Evolutionary conservation across 176 grass and related monocot genomes (phyloP), one percentile per base, ranked within the genome.

Genomic region (Carex pumila): DNA sequence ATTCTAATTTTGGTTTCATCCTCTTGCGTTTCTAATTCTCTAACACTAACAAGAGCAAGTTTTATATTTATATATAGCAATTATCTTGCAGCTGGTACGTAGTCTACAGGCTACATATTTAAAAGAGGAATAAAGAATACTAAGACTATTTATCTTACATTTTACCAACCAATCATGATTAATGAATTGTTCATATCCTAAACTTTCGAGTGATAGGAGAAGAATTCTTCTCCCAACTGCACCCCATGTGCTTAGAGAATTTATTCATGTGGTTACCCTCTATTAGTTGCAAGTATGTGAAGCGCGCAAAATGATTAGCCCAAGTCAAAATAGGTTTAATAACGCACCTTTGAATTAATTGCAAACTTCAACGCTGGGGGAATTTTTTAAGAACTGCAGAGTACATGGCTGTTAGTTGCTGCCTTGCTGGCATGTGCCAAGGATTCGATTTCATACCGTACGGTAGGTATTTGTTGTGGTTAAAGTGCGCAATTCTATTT

Each of bases 321-420:
- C 0, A n/a, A 52, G 80, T 83, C 80, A 83, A 83, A 83, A 45
- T 31, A 0, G 39, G 63, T 50, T 83, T 81, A 81, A 81, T 43
- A 47, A 81, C 7, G 36, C 43, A 81, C 8, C 31, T 8, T 81
- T 19, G 29, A 39, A 81, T 81, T 54, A 64, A 83, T 83, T 83
- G 9, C 34, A 41, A 49, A 17, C 10, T 82, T 83, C 80, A 83
- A 83, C 61, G n/a, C 43, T 68, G 34, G 12, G 19, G 30, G 6
- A 49, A 37, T 84, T 56, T 34, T 84, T 29, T 13, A 59, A 74
- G 18, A 32, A 30, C 17, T 18, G 9, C 63, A 36, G 36, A 64
- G 56, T 81, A 67, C 80, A 83, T 83, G 80, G 39, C 80, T 65
- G 80, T 68, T 83, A 83, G 80, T 83, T 83, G 80, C 60, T 65